A percentile compares a stretch with the other conserved stretches of the same genome.
These are phyloP conservation scores for Neobulgaria alba DNA, from an alignment of 2,329 filamentous ascomycete genomes.

Conservation along the genomic window DNA sequence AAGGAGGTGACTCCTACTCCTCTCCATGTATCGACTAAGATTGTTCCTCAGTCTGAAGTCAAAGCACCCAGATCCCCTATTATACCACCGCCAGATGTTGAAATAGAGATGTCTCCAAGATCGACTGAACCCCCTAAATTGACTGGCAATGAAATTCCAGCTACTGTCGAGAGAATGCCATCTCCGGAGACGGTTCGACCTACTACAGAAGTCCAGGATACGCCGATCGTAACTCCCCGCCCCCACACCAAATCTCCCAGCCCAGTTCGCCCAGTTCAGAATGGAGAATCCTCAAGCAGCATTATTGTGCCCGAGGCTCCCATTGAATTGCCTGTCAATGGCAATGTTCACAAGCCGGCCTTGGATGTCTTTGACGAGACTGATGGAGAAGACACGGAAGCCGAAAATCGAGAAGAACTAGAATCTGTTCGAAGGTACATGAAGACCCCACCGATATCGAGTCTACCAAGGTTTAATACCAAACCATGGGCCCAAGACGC, in stretches of 20 bases:
- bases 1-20: constrained; percentile 5
- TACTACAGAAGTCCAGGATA: background rate
- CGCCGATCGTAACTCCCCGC: background rate
- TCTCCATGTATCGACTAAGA: background rate
- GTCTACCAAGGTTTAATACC: constrained; percentile 18
- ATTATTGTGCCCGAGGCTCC: background rate
- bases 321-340: background rate
- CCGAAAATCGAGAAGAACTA: constrained; percentile 16
- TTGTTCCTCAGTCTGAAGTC: background rate
- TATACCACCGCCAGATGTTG: too few relatives aligned
- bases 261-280: background rate
- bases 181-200: background rate
- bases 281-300: background rate
- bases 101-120: too few relatives aligned
- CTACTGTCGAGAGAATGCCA: background rate
- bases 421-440: constrained; percentile 25
- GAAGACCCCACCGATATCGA: constrained; percentile 24
- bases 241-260: too few relatives aligned
- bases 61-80: too few relatives aligned
- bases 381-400: constrained; percentile 17
- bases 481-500: constrained; percentile 21
- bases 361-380: constrained; percentile 6
- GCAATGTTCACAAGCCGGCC: background rate
- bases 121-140: background rate
- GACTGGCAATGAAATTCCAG: background rate